Conservation (phyloP, 2,329 filamentous ascomycete genomes). For the Arthroderma sp. region DNA sequence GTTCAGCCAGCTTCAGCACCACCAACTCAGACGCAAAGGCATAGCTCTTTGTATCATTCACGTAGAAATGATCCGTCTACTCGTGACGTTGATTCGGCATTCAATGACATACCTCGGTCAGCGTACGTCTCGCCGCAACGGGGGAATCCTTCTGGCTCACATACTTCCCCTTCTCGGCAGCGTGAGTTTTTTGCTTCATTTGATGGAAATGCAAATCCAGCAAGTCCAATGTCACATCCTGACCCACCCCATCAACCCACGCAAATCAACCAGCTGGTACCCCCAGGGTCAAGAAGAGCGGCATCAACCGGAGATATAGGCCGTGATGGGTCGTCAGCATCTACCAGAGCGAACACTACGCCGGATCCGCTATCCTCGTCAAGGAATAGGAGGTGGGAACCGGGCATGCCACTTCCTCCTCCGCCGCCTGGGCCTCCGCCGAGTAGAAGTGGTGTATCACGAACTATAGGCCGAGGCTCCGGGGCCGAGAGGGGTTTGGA, state of each 20-base stretch:
- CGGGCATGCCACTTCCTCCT: slow-evolving; percentile 35
- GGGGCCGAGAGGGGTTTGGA: neutral
- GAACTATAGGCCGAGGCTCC: neutral
- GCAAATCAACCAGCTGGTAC: slow-evolving; percentile 4
- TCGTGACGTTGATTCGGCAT: too few species aligned
- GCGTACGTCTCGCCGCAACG: too few species aligned
- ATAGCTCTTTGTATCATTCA: too few species aligned
- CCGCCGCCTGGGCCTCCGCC: slow-evolving; percentile 36
- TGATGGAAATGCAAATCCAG: neutral
- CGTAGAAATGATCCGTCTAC: too few species aligned
- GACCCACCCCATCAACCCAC: neutral
- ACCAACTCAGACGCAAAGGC: too few species aligned
- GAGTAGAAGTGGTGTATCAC: slow-evolving; percentile 5
- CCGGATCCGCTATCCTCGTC: slow-evolving; percentile 15
- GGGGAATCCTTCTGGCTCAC: too few species aligned
- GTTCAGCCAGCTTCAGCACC: too few species aligned
- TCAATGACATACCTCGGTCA: too few species aligned
- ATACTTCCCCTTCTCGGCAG: too few species aligned
- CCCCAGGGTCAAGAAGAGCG: slow-evolving; percentile 31
- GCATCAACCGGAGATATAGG: slow-evolving; percentile 33
- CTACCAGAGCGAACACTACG: slow-evolving; percentile 22
- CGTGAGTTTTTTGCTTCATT: too few species aligned
- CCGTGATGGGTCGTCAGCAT: slow-evolving; percentile 20
- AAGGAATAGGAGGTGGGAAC: slow-evolving; percentile 25
- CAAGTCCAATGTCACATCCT: neutral